Evolutionary conservation across 129 eudicot species (phyloP).

Genomic region (Flaveria trinervia): DNA sequence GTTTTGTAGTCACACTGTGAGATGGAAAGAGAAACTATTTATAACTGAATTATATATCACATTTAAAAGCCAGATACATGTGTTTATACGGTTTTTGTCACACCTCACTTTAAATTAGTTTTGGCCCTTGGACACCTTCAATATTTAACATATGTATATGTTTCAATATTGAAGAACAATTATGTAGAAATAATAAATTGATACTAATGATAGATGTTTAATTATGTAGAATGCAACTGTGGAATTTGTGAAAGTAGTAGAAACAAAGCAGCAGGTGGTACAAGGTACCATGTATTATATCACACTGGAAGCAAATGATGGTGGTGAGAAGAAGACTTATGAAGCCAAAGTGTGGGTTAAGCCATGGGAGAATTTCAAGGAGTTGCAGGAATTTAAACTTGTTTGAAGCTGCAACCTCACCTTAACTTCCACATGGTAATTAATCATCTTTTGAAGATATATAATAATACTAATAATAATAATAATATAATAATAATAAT

Average conservation of each 20-base stretch:
- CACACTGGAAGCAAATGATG: slow-evolving; percentile 62
- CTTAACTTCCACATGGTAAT: slow-evolving; percentile 22
- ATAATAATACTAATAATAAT: background rate
- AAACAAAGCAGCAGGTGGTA: slow-evolving; percentile 63
- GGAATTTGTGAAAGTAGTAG: slow-evolving; percentile 63
- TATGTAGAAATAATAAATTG: background rate
- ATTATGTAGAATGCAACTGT: slow-evolving; percentile 54
- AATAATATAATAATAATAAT: no score
- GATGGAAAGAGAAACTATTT: no score
- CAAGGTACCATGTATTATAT: slow-evolving; percentile 56
- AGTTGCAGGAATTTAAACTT: slow-evolving; percentile 64
- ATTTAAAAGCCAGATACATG: no score
- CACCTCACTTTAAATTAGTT: no score
- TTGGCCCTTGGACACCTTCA: no score
- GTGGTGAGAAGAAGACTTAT: slow-evolving; percentile 61
- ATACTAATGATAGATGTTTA: background rate
- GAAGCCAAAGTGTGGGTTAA: slow-evolving; percentile 84
- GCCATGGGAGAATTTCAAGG: slow-evolving; percentile 74
- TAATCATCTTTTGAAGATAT: background rate
- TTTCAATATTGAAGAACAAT: background rate
- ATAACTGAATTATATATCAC: no score
- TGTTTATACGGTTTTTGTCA: no score
- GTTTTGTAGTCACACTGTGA: no score
- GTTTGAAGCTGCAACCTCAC: slow-evolving; percentile 24
- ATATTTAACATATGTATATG: no score